These are phyloP conservation scores for Peltaster fructicola DNA, from an alignment of 2,329 filamentous ascomycete species.

Conservation along the genomic window DNA sequence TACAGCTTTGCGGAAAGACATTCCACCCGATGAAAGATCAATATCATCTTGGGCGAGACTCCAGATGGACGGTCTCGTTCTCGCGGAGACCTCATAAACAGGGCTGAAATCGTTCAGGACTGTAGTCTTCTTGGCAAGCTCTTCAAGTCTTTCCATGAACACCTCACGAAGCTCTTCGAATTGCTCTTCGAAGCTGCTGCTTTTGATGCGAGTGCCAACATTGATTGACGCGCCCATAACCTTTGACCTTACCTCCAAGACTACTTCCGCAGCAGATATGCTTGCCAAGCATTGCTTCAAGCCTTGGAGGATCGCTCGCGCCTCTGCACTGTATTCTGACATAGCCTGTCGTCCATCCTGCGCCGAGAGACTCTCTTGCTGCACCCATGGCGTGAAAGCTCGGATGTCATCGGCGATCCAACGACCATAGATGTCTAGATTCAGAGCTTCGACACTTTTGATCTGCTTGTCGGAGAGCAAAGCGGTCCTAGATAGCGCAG, in stretches of 20 bases:
- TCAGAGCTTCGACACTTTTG: slow-evolving; percentile 47
- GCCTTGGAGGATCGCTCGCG: slow-evolving; percentile 17
- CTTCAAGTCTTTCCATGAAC: slow-evolving; percentile 9
- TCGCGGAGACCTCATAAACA: neutral
- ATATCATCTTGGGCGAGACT: slow-evolving; percentile 10
- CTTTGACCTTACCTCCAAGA: slow-evolving; percentile 11
- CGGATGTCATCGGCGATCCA: slow-evolving; percentile 74
- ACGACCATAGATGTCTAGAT: slow-evolving; percentile 57
- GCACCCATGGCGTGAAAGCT: slow-evolving; percentile 74
- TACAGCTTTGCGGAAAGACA: slow-evolving; percentile 51
- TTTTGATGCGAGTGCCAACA: slow-evolving; percentile 8
- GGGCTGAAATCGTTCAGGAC: slow-evolving; percentile 2
- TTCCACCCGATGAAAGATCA: slow-evolving; percentile 13
- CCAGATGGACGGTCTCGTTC: slow-evolving; percentile 10
- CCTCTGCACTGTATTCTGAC: slow-evolving; percentile 53
- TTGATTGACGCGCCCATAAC: slow-evolving; percentile 13
- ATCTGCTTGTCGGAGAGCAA: slow-evolving; percentile 57
- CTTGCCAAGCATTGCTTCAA: slow-evolving; percentile 7
- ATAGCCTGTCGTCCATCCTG: slow-evolving; percentile 23
- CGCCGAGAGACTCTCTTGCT: slow-evolving; percentile 48
- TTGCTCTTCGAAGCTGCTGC: slow-evolving; percentile 6
- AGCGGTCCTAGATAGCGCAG: slow-evolving; percentile 48
- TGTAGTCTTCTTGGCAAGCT: slow-evolving; percentile 7
- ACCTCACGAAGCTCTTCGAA: slow-evolving; percentile 9
- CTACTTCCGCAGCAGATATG: slow-evolving; percentile 7